Evolutionary conservation across 106 monocot species (phyloP).

Genomic region (Acanthochlamys bracteata): DNA sequence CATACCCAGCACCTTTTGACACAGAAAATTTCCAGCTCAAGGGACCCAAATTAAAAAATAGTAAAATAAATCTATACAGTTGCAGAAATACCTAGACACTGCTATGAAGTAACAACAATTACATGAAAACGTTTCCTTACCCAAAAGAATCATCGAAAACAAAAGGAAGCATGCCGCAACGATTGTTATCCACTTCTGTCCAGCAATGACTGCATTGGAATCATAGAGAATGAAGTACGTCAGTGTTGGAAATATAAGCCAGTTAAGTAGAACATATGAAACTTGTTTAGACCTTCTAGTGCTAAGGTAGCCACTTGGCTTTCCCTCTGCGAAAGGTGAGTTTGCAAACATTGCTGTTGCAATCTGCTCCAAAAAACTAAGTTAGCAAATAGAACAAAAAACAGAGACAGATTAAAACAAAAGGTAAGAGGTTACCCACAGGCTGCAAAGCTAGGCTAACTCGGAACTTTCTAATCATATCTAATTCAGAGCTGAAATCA

Average conservation of each 20-base stretch:
- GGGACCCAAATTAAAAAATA: too few relatives aligned
- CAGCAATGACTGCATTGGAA: slow-evolving; percentile 73
- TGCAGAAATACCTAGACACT: too few relatives aligned
- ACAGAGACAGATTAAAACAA: background rate
- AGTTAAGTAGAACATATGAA: too few relatives aligned
- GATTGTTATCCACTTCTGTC: slow-evolving; percentile 91
- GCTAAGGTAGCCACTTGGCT: slow-evolving; percentile 93
- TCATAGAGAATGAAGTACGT: too few relatives aligned
- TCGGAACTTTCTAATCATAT: slow-evolving; percentile 97
- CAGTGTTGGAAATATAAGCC: too few relatives aligned
- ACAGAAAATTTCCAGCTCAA: too few relatives aligned
- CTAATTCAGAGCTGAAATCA: slow-evolving; percentile 93
- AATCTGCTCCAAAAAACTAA: slow-evolving; percentile 46
- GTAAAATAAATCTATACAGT: too few relatives aligned
- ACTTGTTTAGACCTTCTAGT: slow-evolving; percentile 63
- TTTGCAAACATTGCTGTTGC: slow-evolving; percentile 98
- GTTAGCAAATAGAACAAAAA: slow-evolving; percentile 4
- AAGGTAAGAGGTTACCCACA: slow-evolving; percentile 31
- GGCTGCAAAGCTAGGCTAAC: slow-evolving; percentile 91
- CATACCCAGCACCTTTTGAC: too few relatives aligned
- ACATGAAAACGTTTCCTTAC: slow-evolving; percentile 27
- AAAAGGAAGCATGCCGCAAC: slow-evolving; percentile 96
- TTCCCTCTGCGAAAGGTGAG: slow-evolving; percentile 98
- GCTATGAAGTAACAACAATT: background rate
- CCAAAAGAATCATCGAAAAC: slow-evolving; percentile 91